These are phyloP conservation scores for Mucor mucedo DNA, from an alignment of 371 early-diverging fungal genomes.

Conservation along the genomic window DNA sequence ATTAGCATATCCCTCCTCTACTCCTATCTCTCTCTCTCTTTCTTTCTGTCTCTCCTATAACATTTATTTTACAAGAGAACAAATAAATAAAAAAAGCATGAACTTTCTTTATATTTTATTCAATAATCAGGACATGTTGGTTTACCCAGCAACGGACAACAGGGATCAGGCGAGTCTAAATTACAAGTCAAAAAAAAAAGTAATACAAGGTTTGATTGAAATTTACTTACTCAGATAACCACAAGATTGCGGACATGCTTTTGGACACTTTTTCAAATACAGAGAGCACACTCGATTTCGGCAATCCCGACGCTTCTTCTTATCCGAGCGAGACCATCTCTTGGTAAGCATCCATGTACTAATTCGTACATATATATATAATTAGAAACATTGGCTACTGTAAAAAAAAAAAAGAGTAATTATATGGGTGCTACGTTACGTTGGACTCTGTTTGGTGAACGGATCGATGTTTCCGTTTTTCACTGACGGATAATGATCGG, in stretches of 20 bases:
- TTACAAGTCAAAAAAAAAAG: not conserved
- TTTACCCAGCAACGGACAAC: conserved; percentile 17
- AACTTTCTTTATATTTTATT: not conserved
- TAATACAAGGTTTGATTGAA: not conserved
- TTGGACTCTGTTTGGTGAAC: not conserved
- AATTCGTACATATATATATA: too few species aligned
- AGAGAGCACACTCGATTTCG: not conserved
- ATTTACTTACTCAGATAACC: conserved; percentile 13
- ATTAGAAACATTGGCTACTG: not conserved
- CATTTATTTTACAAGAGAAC: not conserved
- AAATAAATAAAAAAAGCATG: not conserved
- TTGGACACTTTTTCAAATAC: conserved; percentile 13
- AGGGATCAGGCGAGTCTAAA: conserved; percentile 23
- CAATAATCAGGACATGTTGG: conserved; percentile 16
- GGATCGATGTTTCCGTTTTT: not conserved
- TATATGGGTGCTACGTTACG: conserved; percentile 1
- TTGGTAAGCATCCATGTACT: not conserved
- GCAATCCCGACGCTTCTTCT: conserved; percentile 2
- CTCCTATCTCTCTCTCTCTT: not conserved
- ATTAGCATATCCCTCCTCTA: not conserved
- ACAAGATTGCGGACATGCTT: conserved; percentile 18
- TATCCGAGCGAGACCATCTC: not conserved
- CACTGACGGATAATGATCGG: not conserved
- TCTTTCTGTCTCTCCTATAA: not conserved
- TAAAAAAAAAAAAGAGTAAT: not conserved